These are phyloP conservation scores for Globisporangium cystogenes DNA, from an alignment of 352 stramenopile species.

Conservation along the genomic window DNA sequence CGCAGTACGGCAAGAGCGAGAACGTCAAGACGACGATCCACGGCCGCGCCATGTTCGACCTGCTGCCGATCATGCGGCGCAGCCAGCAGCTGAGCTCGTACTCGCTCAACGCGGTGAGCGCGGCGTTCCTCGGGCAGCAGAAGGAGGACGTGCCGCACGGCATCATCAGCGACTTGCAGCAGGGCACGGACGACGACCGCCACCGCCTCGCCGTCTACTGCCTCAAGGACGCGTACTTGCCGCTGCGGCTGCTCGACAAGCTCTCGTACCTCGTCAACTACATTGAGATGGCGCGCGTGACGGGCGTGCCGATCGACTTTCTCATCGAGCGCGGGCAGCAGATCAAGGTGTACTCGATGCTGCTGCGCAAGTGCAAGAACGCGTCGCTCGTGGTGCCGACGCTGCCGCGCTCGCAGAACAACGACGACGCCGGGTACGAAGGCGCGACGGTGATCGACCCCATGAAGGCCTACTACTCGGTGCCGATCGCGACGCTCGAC, in stretches of 20 bases:
- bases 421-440: constrained; percentile 92
- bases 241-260: constrained; percentile 97
- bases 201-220: constrained; percentile 99
- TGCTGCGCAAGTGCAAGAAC: constrained; percentile 95
- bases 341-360: constrained; percentile 99
- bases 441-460: constrained; percentile 99
- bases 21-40: constrained; percentile 98
- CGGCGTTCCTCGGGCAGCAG: constrained; percentile 96
- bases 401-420: constrained; percentile 84
- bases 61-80: constrained; percentile 99
- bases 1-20: constrained; percentile 96
- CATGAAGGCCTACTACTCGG: constrained; percentile 98
- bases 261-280: constrained; percentile 99
- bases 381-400: constrained; percentile 96
- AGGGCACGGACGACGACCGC: constrained; percentile 96
- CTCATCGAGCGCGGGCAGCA: constrained; percentile 98
- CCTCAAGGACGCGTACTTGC: constrained; percentile 98
- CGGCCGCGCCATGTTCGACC: constrained; percentile 98
- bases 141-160: constrained; percentile 99
- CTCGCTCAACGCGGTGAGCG: constrained; percentile 98
- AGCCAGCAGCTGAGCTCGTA: constrained; percentile 99
- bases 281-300: constrained; percentile 99
- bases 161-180: constrained; percentile 95
- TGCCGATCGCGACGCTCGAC: constrained; percentile 99
- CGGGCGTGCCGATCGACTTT: constrained; percentile 96